Conservation (phyloP, 768 basidiomycete species). For the Boletales sp. region DNA sequence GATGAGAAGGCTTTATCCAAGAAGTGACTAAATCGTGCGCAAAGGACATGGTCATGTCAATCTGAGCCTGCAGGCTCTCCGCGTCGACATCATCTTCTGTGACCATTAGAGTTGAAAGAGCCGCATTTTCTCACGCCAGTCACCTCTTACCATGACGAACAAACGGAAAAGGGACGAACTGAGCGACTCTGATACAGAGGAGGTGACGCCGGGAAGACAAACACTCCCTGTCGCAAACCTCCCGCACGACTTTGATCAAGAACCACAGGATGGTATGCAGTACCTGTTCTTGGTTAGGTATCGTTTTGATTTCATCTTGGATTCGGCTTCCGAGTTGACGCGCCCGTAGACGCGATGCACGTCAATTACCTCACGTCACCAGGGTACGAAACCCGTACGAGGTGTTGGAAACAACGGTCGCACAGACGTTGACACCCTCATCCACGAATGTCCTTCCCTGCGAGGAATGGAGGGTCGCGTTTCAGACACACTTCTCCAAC, state of each 20-base stretch:
- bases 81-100: conserved; percentile 58
- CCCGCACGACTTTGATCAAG: conserved; percentile 61
- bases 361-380: conserved; percentile 58
- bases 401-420: conserved; percentile 26
- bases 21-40: conserved; percentile 70
- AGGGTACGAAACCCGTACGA: conserved; percentile 71
- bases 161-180: conserved; percentile 57
- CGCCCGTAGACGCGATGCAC: conserved; percentile 62
- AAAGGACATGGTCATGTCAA: conserved; percentile 76
- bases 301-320: conserved; percentile 7
- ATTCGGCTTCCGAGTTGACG: conserved; percentile 7
- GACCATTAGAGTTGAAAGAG: neutral
- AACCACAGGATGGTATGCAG: conserved; percentile 69
- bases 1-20: conserved; percentile 63
- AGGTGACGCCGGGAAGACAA: conserved; percentile 60
- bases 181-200: conserved; percentile 58
- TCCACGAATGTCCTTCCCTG: conserved; percentile 49
- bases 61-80: conserved; percentile 75
- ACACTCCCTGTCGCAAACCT: conserved; percentile 79
- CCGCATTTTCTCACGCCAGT: conserved; percentile 19
- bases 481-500: conserved; percentile 59
- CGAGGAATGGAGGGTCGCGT: conserved; percentile 60
- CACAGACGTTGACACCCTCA: conserved; percentile 13
- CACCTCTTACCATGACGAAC: conserved; percentile 19
- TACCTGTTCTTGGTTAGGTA: conserved; percentile 83